Evolutionary conservation across 192 early-diverging fungal genomes (phyloP), one percentile per base, ranked within the genome.

Genomic region (Coemansia sp.): DNA sequence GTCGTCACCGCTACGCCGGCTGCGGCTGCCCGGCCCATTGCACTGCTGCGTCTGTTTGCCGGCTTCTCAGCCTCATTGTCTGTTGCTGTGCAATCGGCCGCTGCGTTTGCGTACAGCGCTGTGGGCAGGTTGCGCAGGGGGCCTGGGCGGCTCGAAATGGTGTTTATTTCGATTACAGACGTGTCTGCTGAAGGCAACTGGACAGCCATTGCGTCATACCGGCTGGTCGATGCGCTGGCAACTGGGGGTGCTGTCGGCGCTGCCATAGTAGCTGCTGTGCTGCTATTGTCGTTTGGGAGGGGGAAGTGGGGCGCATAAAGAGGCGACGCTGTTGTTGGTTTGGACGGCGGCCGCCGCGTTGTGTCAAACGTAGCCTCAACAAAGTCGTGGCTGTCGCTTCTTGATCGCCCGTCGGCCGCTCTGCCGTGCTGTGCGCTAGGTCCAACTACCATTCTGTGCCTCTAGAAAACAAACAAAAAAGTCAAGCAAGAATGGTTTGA

Each of bases 281-380:
- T 26, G 24, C 51, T 26, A 16, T 53, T 49, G 16, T 18, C 51
- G 51, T 21, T 53, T 6, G 72, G 30, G n/a, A 72, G 52, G 7
- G 78, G 69, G 39, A 72, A 75, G 45, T 51, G 78, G 12, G 78
- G 73, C 6, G 64, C 63, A 24, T 80, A 45, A 53, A 80, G 64
- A 1, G 35, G 56, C n/a, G 38, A 55, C 34, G 53, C 5, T 26
- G 39, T 14, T 55, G 62, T 10, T 10, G 24, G 8, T 53, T 12
- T 9, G 23, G 1, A 1, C 24, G 24, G 7, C 44, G 7, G 44
- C 44, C 18, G 39, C 39, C 5, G 39, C 12, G 39, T 41, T 41
- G 76, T 64, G 67, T 69, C 72, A 51, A 79, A 73, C 15, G 77
- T 68, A 30, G 72, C 71, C 68, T 70, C 68, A 38, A 64, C 72